Conservation (phyloP, 768 basidiomycete genomes). For the Rhizopogon rudus region DNA sequence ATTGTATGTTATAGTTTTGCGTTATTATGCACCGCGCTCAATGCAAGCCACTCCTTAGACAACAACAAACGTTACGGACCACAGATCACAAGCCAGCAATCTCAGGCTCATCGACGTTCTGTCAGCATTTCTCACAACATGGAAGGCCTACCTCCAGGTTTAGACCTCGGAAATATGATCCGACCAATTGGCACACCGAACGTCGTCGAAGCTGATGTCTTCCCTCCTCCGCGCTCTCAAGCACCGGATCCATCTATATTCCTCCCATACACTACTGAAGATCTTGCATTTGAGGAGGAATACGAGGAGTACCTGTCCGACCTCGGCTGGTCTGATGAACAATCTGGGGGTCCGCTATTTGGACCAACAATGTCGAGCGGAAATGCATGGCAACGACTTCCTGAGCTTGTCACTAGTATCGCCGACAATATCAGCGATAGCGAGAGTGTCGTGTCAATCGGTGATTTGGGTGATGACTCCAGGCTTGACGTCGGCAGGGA, state of each 20-base stretch:
- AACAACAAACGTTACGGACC: slow-evolving; percentile 88
- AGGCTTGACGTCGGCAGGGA: slow-evolving; percentile 59
- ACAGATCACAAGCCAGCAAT: slow-evolving; percentile 41
- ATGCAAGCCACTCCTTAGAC: slow-evolving; percentile 41
- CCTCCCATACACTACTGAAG: slow-evolving; percentile 88
- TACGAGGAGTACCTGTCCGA: slow-evolving; percentile 96
- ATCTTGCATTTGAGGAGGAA: slow-evolving; percentile 93
- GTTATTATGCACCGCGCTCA: neutral
- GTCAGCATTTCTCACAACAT: slow-evolving; percentile 81
- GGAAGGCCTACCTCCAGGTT: slow-evolving; percentile 71
- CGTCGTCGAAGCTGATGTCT: slow-evolving; percentile 82
- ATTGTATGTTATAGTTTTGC: slow-evolving; percentile 58
- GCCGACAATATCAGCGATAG: slow-evolving; percentile 90
- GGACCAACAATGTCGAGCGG: slow-evolving; percentile 19
- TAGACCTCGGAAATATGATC: slow-evolving; percentile 70
- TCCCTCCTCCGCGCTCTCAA: slow-evolving; percentile 89
- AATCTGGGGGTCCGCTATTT: slow-evolving; percentile 37
- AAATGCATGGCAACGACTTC: slow-evolving; percentile 83
- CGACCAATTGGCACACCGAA: slow-evolving; percentile 74
- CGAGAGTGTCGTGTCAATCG: slow-evolving; percentile 89
- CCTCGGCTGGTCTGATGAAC: slow-evolving; percentile 67
- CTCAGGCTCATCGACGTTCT: slow-evolving; percentile 69
- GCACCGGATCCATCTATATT: slow-evolving; percentile 81
- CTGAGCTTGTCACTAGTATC: slow-evolving; percentile 73
- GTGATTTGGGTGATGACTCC: slow-evolving; percentile 79